These are phyloP conservation scores for Goffeauzyma gilvescens DNA, from an alignment of 768 basidiomycete species.

Conservation along the genomic window DNA sequence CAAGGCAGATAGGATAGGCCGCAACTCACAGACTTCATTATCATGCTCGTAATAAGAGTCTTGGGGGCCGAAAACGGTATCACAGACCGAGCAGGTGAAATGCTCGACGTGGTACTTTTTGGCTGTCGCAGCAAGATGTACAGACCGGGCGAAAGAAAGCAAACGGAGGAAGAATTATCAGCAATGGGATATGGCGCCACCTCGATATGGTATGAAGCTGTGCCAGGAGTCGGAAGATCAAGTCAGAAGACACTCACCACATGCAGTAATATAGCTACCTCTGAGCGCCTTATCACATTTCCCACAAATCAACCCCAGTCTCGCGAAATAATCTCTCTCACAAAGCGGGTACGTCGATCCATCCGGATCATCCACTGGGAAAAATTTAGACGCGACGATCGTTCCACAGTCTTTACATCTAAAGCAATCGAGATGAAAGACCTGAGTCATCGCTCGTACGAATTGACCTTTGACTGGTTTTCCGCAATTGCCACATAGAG, in stretches of 20 bases:
- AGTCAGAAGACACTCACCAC: conserved; percentile 47
- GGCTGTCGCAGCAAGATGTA: conserved; percentile 39
- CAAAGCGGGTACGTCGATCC: conserved; percentile 85
- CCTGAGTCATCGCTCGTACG: conserved; percentile 78
- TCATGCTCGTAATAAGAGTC: conserved; percentile 99
- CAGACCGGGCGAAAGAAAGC: no score
- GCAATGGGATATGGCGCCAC: conserved; percentile 1
- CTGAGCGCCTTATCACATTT: conserved; percentile 86
- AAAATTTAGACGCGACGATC: conserved; percentile 91
- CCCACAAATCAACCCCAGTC: conserved; percentile 85
- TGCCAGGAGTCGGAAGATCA: not conserved
- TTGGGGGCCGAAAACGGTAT: conserved; percentile 87
- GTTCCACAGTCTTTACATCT: conserved; percentile 63
- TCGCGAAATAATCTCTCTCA: conserved; percentile 91
- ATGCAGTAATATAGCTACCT: conserved; percentile 97
- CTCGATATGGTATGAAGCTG: not conserved
- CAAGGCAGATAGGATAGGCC: no score
- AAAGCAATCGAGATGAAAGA: conserved; percentile 96
- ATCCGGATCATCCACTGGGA: conserved; percentile 84
- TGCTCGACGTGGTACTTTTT: conserved; percentile 99
- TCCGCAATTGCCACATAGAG: conserved; percentile 32
- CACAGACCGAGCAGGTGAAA: conserved; percentile 92
- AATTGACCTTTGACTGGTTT: conserved; percentile 69
- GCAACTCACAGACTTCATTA: conserved; percentile 55
- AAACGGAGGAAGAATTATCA: no score